Evolutionary conservation across 768 basidiomycete genomes (phyloP), one percentile per base, ranked within the genome.

Genomic region (Boletus reticuloceps): DNA sequence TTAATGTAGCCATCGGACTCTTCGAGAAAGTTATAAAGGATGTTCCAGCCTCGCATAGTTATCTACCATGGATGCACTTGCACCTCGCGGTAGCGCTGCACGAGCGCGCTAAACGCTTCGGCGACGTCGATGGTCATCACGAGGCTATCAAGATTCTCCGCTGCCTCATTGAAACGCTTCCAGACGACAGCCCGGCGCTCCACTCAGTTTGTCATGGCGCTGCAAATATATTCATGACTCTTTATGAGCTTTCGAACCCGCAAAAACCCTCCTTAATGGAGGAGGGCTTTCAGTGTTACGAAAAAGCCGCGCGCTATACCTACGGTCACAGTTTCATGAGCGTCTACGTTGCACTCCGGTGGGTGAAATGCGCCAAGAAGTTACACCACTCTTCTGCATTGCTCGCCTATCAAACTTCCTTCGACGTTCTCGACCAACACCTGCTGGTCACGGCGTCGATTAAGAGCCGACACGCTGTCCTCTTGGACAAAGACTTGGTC

Each of bases 351-450:
- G 59, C 58, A 6, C 39, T 70, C 20, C 40, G 54, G 6, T 69
- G 67, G 67, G 55, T 27, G 2, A 13, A 25, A 7, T 0, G 1
- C 1, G 69, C 69, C 1, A 50, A 61, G 14, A 17, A 36, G 22
- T 19, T 7, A 0, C 36, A 32, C 9, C 66, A 69, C 49, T 25
- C 54, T 1, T 68, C 69, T 1, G 56, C 52, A 48, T 29, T 69
- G 36, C 53, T 55, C 32, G 67, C 67, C 13, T 69, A 70, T 43
- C 56, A 55, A 51, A 55, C 55, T 2, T 56, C 53, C 11, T 52
- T 68, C 9, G n/a, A 7, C 12, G 54, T 46, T 9, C 63, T 68
- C 10, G 47, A 67, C 25, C 59, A 55, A 19, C 57, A 68, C 41
- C 34, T 68, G 0, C 53, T 67, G 32, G 31, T 42, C 16, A 58